Conservation (phyloP, 2,329 filamentous ascomycete species). For the Scorias spongiosa region DNA sequence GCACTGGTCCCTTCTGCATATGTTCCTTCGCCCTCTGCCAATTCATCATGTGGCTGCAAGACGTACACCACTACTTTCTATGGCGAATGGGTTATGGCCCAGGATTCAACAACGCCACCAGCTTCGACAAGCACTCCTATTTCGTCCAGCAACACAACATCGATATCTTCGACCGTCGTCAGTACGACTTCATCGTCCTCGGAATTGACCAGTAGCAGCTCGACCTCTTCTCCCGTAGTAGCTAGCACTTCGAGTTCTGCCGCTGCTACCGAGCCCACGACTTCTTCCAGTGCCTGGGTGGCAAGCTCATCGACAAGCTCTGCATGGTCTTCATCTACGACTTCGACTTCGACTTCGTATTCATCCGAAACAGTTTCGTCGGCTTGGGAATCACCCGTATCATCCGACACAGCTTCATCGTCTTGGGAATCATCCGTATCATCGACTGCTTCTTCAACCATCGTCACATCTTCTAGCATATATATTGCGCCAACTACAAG, state of each 20-base stretch:
- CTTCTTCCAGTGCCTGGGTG: not conserved
- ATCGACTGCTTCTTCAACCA: conserved; percentile 7
- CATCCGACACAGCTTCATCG: conserved; percentile 4
- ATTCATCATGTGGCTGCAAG: conserved; percentile 47
- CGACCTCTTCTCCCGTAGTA: too few species aligned
- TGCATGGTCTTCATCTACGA: not conserved
- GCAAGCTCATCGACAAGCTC: not conserved
- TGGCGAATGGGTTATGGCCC: conserved; percentile 40
- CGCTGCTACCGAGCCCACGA: not conserved
- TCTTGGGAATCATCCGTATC: conserved; percentile 15
- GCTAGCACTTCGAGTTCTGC: too few species aligned
- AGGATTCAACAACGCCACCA: conserved; percentile 4
- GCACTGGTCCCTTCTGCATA: conserved; percentile 1
- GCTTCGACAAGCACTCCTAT: conserved; percentile 4
- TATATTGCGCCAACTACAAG: conserved; percentile 10
- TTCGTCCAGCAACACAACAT: not conserved
- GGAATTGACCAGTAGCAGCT: not conserved
- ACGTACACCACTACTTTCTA: conserved; percentile 60
- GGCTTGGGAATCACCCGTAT: not conserved
- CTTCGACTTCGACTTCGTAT: conserved; percentile 1
- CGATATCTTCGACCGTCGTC: not conserved
- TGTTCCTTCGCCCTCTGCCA: conserved; percentile 2
- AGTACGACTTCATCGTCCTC: not conserved
- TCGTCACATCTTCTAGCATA: conserved; percentile 11
- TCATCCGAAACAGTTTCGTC: not conserved